Evolutionary conservation across 2,329 filamentous ascomycete species (phyloP).

Genomic region (Penicillium sclerotiorum): DNA sequence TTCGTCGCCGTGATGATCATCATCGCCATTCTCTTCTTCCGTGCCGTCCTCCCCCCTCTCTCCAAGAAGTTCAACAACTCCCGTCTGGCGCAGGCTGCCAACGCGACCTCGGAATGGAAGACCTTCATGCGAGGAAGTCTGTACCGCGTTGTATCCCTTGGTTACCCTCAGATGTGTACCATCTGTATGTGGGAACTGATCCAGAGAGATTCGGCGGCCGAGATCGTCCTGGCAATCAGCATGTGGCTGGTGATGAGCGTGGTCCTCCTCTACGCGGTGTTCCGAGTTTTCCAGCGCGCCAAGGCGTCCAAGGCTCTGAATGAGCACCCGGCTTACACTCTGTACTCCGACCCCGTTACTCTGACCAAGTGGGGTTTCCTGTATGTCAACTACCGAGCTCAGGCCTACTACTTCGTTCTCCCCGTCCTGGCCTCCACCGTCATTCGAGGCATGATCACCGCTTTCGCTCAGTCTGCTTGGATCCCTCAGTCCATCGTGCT

Average conservation of each 20-base stretch:
- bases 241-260: constrained; percentile 79
- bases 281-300: constrained; percentile 86
- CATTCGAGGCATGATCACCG: constrained; percentile 84
- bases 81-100: constrained; percentile 66
- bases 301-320: constrained; percentile 86
- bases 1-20: constrained; percentile 76
- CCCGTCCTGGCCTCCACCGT: constrained; percentile 76
- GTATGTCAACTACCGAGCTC: constrained; percentile 94
- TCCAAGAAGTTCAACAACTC: constrained; percentile 72
- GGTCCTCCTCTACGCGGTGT: constrained; percentile 80
- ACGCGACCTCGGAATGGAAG: constrained; percentile 91
- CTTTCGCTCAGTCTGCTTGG: constrained; percentile 70
- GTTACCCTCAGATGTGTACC: constrained; percentile 87
- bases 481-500: constrained; percentile 80
- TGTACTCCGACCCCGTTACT: constrained; percentile 88
- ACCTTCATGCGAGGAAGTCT: constrained; percentile 91
- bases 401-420: constrained; percentile 91
- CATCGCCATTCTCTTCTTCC: constrained; percentile 75
- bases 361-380: constrained; percentile 98
- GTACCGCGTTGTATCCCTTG: constrained; percentile 85
- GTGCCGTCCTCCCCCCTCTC: constrained; percentile 73
- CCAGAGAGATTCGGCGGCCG: constrained; percentile 77
- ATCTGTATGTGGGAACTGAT: constrained; percentile 94
- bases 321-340: constrained; percentile 93
- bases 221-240: constrained; percentile 83